These are phyloP conservation scores for Haematococcus lacustris DNA, from an alignment of 139 green algal genomes.

Conservation along the genomic window DNA sequence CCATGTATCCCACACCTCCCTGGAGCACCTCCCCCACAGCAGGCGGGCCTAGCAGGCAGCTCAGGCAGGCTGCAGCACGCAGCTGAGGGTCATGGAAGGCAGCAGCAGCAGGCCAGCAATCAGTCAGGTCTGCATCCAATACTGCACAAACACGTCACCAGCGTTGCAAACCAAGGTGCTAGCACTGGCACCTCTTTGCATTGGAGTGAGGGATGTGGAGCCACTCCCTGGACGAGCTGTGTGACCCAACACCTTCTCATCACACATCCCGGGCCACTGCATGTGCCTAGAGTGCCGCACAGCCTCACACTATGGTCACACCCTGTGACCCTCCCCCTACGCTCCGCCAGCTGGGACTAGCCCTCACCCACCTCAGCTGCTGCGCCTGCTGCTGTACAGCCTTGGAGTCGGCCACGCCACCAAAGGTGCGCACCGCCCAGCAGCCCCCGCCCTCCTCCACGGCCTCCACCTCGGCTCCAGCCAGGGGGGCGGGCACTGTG, in stretches of 20 bases:
- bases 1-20: background rate
- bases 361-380: conserved; percentile 7
- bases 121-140: too few species aligned
- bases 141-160: too few species aligned
- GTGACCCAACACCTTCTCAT: background rate
- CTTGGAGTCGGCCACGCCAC: conserved; percentile 11
- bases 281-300: background rate
- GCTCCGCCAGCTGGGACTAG: background rate
- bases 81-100: too few species aligned
- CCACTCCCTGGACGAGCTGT: too few species aligned
- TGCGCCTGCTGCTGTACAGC: conserved; percentile 2
- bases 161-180: too few species aligned
- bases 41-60: background rate
- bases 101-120: too few species aligned
- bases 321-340: background rate
- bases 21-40: too few species aligned
- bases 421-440: conserved; percentile 30
- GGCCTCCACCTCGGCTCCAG: conserved; percentile 6
- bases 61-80: background rate
- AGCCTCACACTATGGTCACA: background rate
- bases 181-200: too few species aligned
- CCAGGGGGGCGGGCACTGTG: conserved; percentile 9
- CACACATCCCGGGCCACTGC: background rate
- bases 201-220: too few species aligned
- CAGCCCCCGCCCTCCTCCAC: conserved; percentile 18